A percentile compares a stretch with the other conserved stretches of the same genome.
These are phyloP conservation scores for Musa acuminata DNA, from an alignment of 176 grass and related monocot genomes.

Conservation along the genomic window DNA sequence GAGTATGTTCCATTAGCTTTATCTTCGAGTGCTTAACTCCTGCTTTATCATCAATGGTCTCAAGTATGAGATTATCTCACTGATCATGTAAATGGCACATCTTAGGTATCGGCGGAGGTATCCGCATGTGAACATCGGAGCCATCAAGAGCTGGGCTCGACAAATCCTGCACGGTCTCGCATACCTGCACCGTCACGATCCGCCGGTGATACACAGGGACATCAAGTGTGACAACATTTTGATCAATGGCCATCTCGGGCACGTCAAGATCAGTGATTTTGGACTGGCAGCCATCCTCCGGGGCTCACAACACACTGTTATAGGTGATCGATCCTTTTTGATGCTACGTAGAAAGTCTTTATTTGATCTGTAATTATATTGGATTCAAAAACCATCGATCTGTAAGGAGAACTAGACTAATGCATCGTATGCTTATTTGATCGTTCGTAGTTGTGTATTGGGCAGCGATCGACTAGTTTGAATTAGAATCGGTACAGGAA, in stretches of 20 bases:
- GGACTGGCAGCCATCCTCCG: slow-evolving; percentile 67
- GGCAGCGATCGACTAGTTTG: too few relatives aligned
- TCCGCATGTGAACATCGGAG: slow-evolving; percentile 44
- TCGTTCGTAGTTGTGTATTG: not conserved
- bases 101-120: slow-evolving; percentile 45
- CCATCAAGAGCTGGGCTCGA: slow-evolving; percentile 54
- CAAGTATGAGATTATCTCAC: not conserved
- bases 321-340: too few relatives aligned
- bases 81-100: not conserved
- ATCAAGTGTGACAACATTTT: slow-evolving; percentile 93
- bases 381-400: too few relatives aligned
- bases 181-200: slow-evolving; percentile 51
- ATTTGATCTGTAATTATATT: too few relatives aligned
- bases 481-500: too few relatives aligned
- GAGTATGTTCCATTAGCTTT: slow-evolving; percentile 27
- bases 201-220: slow-evolving; percentile 80
- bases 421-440: too few relatives aligned
- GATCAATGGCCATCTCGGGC: slow-evolving; percentile 68
- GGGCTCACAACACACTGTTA: slow-evolving; percentile 42
- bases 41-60: not conserved
- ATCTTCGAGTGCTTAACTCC: not conserved
- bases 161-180: slow-evolving; percentile 59
- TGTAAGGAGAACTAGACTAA: too few relatives aligned
- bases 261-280: slow-evolving; percentile 92
- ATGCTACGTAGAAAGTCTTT: too few relatives aligned